Conservation (phyloP, 441 rosid genomes). For the Gossypium trilobum region DNA sequence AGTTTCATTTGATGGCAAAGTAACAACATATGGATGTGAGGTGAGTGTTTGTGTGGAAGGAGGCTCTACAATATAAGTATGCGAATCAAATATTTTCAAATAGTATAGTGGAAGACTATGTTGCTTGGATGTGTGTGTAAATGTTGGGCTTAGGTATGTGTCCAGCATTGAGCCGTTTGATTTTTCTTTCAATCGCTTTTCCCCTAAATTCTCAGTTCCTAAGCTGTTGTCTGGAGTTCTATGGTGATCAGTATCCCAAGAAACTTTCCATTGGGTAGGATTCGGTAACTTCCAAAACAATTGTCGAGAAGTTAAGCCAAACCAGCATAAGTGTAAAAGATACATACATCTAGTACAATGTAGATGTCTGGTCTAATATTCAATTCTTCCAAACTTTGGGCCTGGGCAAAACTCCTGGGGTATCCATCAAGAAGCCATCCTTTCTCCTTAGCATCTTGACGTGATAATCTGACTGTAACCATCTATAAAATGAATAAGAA, state of each 20-base stretch:
- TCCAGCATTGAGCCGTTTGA: background rate
- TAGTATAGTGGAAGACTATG: background rate
- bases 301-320: background rate
- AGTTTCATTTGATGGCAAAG: background rate
- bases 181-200: background rate
- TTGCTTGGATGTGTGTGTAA: background rate
- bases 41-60: background rate
- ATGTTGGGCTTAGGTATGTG: background rate
- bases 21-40: background rate
- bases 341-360: slow-evolving; percentile 58
- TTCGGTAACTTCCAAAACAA: background rate
- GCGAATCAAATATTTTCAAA: background rate
- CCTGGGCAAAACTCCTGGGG: slow-evolving; percentile 67
- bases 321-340: background rate
- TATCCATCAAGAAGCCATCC: slow-evolving; percentile 98
- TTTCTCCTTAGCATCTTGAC: slow-evolving; percentile 58
- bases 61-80: background rate
- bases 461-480: slow-evolving; percentile 60
- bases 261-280: background rate
- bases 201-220: background rate
- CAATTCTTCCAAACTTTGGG: slow-evolving; percentile 58
- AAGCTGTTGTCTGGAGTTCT: background rate
- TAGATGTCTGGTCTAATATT: slow-evolving; percentile 70
- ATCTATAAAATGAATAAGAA: slow-evolving; percentile 35
- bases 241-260: background rate